These are phyloP conservation scores for Echium plantagineum DNA, from an alignment of 257 asterid species.

Conservation along the genomic window DNA sequence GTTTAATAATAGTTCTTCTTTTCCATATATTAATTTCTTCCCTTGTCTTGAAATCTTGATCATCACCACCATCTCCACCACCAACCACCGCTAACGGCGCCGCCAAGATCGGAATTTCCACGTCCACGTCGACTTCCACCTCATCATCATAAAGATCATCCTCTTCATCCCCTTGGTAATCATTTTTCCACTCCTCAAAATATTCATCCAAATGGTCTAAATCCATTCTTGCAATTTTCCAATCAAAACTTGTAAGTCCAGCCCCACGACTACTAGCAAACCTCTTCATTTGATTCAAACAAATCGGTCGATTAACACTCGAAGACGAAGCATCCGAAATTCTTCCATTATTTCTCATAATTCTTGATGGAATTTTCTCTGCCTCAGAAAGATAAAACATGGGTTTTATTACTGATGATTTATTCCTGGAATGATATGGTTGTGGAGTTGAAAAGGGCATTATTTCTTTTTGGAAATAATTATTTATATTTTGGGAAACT, in stretches of 20 bases:
- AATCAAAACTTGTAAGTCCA: constrained; percentile 38
- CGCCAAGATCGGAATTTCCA: constrained; percentile 36
- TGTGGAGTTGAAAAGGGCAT: constrained; percentile 1
- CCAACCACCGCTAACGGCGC: constrained; percentile 21
- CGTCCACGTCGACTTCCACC: constrained; percentile 8
- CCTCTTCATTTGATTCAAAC: constrained; percentile 39
- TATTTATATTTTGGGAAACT: neutral
- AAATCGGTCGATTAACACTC: constrained; percentile 12
- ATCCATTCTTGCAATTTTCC: constrained; percentile 27
- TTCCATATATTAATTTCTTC: constrained; percentile 84
- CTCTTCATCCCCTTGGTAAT: constrained; percentile 30
- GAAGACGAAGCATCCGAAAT: constrained; percentile 23
- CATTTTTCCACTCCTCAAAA: constrained; percentile 1
- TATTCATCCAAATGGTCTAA: constrained; percentile 13
- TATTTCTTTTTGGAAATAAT: constrained; percentile 4
- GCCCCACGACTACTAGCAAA: constrained; percentile 62
- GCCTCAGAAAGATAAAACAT: neutral
- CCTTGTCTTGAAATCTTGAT: constrained; percentile 43
- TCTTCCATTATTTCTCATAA: constrained; percentile 7
- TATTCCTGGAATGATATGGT: neutral
- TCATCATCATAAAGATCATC: neutral
- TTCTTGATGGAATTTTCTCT: constrained; percentile 9
- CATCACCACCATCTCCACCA: constrained; percentile 3
- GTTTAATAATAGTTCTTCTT: constrained; percentile 68
- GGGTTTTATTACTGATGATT: neutral